Evolutionary conservation across 805 yeast species (phyloP), one percentile per base, ranked within the genome.

Genomic region (Zygosaccharomyces kombuchaensis): DNA sequence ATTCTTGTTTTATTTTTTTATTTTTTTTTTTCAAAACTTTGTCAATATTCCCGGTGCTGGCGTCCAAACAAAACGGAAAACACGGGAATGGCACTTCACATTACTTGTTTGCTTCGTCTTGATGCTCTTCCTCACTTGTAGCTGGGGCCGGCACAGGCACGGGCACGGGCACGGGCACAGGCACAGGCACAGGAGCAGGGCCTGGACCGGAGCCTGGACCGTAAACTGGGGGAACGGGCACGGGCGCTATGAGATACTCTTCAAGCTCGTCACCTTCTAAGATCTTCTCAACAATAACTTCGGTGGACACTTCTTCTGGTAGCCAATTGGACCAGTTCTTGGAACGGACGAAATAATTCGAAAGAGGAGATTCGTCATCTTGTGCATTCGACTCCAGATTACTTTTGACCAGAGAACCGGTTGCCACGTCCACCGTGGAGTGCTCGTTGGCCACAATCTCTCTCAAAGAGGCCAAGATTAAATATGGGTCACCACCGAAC

Each of bases 401-500:
- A 17, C 43, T 44, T 9, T 31, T 44, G 8, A 27, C 43, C 6
- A 46, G 35, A 5, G 48, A 36, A 51, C 65, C 65, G 19, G 22
- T 25, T 1, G 59, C 62, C 32, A 62, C 50, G 29, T 62, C 63
- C 16, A 61, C 61, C 9, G 62, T 57, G 25, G 67, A 59, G 25
- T 48, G 44, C 42, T 57, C 60, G 45, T 62, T 60, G 22, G 53
- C 52, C 9, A 60, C 63, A 36, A 65, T 57, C 45, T 64, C 67
- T 50, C 66, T 59, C 32, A 64, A 48, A 9, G 68, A 63, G 13
- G 54, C 54, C 22, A 51, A 39, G 25, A 87, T 72, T 34, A 79
- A 55, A 26, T 66, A 65, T 30, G 69, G 43, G 55, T 81, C 81
- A 43, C 83, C 84, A 36, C 71, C 74, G 42, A 82, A 74, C 40